These are phyloP conservation scores for Dryas octopetala DNA, from an alignment of 306 rosid species.

Conservation along the genomic window DNA sequence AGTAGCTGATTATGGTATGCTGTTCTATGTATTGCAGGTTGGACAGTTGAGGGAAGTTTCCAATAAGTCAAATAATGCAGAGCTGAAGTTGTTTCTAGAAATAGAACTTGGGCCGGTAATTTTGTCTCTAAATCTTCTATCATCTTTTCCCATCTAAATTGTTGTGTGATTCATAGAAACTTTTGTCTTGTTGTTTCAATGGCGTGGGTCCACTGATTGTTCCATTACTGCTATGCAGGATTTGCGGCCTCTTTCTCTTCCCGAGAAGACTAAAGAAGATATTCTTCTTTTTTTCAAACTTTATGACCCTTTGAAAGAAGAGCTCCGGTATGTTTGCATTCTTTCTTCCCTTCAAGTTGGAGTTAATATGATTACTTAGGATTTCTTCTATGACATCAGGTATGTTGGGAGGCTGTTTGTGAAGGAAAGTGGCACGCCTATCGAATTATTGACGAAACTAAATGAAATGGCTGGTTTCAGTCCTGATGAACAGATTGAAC, in stretches of 20 bases:
- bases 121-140: conserved; percentile 14
- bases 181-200: conserved; percentile 13
- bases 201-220: neutral
- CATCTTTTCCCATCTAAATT: neutral
- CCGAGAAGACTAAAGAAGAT: conserved; percentile 70
- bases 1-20: neutral
- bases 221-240: conserved; percentile 46
- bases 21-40: conserved; percentile 42
- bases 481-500: conserved; percentile 73
- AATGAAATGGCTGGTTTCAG: conserved; percentile 75
- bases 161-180: neutral
- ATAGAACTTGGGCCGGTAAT: conserved; percentile 68
- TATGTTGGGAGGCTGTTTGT: conserved; percentile 79
- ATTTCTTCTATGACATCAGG: conserved; percentile 41
- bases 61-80: conserved; percentile 66
- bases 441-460: conserved; percentile 53
- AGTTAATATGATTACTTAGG: neutral
- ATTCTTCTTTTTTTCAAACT: conserved; percentile 78
- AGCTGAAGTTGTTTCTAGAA: conserved; percentile 70
- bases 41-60: conserved; percentile 72
- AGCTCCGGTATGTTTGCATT: conserved; percentile 50
- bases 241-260: conserved; percentile 59
- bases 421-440: conserved; percentile 59
- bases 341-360: neutral
- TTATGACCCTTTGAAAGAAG: conserved; percentile 80